Percentiles rank a stretch among this genome's conserved stretches.
Evolutionary conservation across 768 basidiomycete genomes (phyloP).

Genomic region (Macrolepiota dolichaula): DNA sequence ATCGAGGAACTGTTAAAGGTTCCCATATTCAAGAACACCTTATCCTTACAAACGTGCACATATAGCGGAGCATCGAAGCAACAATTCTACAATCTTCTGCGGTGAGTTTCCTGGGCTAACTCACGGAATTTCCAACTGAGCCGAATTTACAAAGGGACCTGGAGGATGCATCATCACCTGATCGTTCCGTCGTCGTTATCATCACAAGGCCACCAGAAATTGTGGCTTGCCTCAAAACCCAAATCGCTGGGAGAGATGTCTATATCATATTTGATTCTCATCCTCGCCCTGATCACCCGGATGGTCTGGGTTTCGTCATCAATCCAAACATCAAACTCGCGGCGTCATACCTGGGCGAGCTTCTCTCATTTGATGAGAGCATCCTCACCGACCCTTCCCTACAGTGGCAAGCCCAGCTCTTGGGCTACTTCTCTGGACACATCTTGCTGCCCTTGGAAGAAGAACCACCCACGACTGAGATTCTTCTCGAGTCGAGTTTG

Average conservation of each 20-base stretch:
- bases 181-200: constrained; percentile 36
- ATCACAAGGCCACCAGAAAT: constrained; percentile 76
- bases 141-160: constrained; percentile 17
- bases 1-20: constrained; percentile 11
- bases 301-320: constrained; percentile 59
- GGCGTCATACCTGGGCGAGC: constrained; percentile 39
- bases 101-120: constrained; percentile 17
- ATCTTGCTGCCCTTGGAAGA: constrained; percentile 36
- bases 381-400: constrained; percentile 39
- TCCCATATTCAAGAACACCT: constrained; percentile 25
- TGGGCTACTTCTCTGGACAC: constrained; percentile 59
- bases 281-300: constrained; percentile 52
- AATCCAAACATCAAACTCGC: constrained; percentile 41
- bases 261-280: constrained; percentile 71
- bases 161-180: constrained; percentile 22
- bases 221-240: constrained; percentile 45
- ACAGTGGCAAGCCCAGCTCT: constrained; percentile 65
- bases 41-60: constrained; percentile 57
- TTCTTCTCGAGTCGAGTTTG: constrained; percentile 10
- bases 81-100: constrained; percentile 27
- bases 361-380: constrained; percentile 47
- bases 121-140: background rate
- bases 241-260: constrained; percentile 27
- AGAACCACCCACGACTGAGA: constrained; percentile 5
- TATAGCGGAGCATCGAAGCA: constrained; percentile 15